These are phyloP conservation scores for Tardiomyces digboiensis DNA, from an alignment of 1,139 yeast genomes.

Conservation along the genomic window DNA sequence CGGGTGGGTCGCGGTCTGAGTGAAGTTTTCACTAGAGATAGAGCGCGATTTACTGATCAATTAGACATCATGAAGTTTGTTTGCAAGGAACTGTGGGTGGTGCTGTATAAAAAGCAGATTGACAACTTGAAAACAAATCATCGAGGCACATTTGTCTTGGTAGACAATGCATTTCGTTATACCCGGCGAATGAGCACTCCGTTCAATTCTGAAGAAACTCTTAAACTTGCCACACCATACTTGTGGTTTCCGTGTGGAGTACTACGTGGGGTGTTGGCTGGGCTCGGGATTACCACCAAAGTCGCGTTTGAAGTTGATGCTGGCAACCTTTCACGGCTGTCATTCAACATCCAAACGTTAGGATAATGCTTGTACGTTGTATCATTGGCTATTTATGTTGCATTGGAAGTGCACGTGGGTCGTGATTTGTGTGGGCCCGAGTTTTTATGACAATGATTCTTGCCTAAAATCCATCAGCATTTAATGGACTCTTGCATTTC, in stretches of 20 bases:
- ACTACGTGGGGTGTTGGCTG: constrained; percentile 67
- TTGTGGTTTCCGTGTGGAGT: constrained; percentile 80
- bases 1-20: constrained; percentile 66
- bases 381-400: too few relatives aligned
- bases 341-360: constrained; percentile 50
- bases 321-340: constrained; percentile 48
- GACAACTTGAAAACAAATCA: constrained; percentile 91
- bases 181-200: constrained; percentile 46
- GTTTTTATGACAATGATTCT: too few relatives aligned
- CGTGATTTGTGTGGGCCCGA: too few relatives aligned
- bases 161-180: constrained; percentile 54
- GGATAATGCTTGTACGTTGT: too few relatives aligned
- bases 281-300: constrained; percentile 57
- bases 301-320: constrained; percentile 59
- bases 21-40: constrained; percentile 57
- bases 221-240: constrained; percentile 32
- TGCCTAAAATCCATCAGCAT: too few relatives aligned
- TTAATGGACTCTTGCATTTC: too few relatives aligned
- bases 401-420: too few relatives aligned
- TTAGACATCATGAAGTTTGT: constrained; percentile 84
- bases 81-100: constrained; percentile 86
- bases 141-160: constrained; percentile 69
- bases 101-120: constrained; percentile 74
- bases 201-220: constrained; percentile 17
- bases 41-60: constrained; percentile 44